A percentile compares a stretch with the other conserved stretches of the same genome.
Evolutionary conservation across 495 filamentous ascomycete species (phyloP).

Genomic region (Aspergillus homomorphus): DNA sequence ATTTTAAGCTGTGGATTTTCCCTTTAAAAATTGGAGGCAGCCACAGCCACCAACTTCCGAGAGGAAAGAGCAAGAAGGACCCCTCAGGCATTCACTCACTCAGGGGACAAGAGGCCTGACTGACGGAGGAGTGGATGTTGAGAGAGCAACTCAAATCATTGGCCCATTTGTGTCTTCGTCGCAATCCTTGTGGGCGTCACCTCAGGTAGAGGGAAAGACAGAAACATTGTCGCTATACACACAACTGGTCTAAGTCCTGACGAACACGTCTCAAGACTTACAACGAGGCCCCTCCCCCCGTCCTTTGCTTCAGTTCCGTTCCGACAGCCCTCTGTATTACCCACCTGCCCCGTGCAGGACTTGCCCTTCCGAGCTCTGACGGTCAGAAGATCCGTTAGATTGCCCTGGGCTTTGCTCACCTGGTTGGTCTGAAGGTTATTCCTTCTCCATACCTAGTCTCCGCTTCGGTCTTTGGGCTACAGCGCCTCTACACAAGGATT

Average conservation of each 20-base stretch:
- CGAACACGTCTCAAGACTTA: conserved; percentile 6
- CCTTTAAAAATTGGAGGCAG: not conserved
- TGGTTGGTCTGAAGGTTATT: conserved; percentile 4
- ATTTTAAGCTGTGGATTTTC: conserved; percentile 9
- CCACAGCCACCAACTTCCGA: conserved; percentile 5
- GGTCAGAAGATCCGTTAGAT: conserved; percentile 3
- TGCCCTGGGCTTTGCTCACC: conserved; percentile 2
- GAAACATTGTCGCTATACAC: not conserved
- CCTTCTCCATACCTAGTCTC: conserved; percentile 10
- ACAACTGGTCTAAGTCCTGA: not conserved
- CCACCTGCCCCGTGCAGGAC: conserved; percentile 2
- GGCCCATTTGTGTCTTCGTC: not conserved
- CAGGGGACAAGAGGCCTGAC: not conserved
- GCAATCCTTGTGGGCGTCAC: not conserved
- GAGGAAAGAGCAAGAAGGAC: not conserved
- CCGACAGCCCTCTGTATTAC: not conserved
- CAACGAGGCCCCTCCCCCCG: too few species aligned
- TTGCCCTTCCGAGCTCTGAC: conserved; percentile 7
- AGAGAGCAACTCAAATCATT: not conserved
- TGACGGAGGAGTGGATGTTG: not conserved
- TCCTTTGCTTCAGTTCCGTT: conserved; percentile 2
- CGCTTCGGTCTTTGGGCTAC: conserved; percentile 2
- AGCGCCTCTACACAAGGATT: not conserved
- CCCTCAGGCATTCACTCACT: not conserved
- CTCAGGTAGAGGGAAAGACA: not conserved